Percentiles rank a stretch among this genome's conserved stretches.
phyloP scores from a whole-genome alignment of 768 basidiomycete genomes.

The Agrocybe chaxingu region DNA sequence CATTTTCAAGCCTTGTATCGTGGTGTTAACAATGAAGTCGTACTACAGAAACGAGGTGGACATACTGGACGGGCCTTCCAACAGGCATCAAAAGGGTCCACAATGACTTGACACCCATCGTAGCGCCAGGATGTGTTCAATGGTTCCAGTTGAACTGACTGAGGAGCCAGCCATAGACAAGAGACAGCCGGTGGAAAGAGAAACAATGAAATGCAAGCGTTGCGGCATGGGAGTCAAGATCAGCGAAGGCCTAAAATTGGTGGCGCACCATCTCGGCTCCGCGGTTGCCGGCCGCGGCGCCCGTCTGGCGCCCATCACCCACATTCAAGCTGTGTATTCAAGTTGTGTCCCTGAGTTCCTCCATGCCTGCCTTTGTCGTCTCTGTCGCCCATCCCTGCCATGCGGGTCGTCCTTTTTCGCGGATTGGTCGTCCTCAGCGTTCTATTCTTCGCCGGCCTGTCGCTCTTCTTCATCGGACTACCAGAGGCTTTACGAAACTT shows the following conservation, averaged over 20 bases:
- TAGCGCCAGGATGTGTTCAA: neutral
- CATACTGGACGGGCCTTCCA: slow-evolving; percentile 88
- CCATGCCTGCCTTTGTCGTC: too few relatives aligned
- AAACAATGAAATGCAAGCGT: neutral
- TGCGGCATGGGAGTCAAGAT: neutral
- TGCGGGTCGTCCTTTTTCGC: too few relatives aligned
- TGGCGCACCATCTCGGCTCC: too few relatives aligned
- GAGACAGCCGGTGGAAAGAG: neutral
- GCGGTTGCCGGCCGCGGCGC: too few relatives aligned
- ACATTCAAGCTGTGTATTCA: too few relatives aligned
- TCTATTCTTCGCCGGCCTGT: too few relatives aligned
- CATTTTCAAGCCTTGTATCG: slow-evolving; percentile 73
- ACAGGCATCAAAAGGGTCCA: slow-evolving; percentile 94
- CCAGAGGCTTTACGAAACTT: too few relatives aligned
- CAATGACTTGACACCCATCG: slow-evolving; percentile 95
- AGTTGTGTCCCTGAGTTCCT: too few relatives aligned
- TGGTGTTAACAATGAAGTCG: neutral
- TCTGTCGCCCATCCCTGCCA: too few relatives aligned
- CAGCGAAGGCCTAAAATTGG: neutral
- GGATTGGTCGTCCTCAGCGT: too few relatives aligned
- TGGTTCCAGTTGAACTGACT: neutral
- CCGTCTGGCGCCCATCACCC: too few relatives aligned
- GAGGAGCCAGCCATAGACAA: neutral
- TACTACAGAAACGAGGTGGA: slow-evolving; percentile 6
- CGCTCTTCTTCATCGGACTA: too few relatives aligned